Conservation (phyloP, 176 grass and related monocot species). For the Carex myosuroides region DNA sequence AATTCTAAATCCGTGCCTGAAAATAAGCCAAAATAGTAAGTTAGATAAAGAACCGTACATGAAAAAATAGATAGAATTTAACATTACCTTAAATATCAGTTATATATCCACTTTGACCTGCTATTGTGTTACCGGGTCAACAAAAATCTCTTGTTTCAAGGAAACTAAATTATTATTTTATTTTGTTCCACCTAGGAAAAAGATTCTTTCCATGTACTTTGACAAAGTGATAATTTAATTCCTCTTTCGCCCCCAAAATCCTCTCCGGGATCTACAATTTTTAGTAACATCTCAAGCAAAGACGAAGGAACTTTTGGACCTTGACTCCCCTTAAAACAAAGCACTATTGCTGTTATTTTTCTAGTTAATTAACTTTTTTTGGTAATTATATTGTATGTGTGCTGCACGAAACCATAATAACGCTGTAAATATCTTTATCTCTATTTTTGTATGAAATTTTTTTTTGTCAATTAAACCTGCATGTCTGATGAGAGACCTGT, state of each 20-base stretch:
- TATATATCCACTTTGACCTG: not conserved
- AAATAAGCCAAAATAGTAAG: not conserved
- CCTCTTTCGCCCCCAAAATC: not conserved
- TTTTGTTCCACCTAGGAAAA: not conserved
- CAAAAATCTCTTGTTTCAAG: conserved; percentile 1
- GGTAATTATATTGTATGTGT: too few relatives aligned
- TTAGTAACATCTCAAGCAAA: conserved; percentile 44
- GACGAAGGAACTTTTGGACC: not conserved
- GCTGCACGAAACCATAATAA: too few relatives aligned
- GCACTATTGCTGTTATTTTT: too few relatives aligned
- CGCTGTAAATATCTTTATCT: too few relatives aligned
- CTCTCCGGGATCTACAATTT: conserved; percentile 30
- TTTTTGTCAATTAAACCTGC: too few relatives aligned
- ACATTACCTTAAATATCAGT: not conserved
- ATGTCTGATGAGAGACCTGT: too few relatives aligned
- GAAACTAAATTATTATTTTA: not conserved
- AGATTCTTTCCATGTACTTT: not conserved
- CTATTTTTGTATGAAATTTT: not conserved
- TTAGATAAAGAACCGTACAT: not conserved
- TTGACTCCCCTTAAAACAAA: not conserved
- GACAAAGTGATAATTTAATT: not conserved
- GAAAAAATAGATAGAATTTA: not conserved
- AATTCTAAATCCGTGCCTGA: too few relatives aligned
- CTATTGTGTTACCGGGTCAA: conserved; percentile 1
- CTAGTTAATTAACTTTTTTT: too few relatives aligned